Evolutionary conservation across 345 rosid genomes (phyloP), one percentile per base, ranked within the genome.

Genomic region (Hibiscus mutabilis): DNA sequence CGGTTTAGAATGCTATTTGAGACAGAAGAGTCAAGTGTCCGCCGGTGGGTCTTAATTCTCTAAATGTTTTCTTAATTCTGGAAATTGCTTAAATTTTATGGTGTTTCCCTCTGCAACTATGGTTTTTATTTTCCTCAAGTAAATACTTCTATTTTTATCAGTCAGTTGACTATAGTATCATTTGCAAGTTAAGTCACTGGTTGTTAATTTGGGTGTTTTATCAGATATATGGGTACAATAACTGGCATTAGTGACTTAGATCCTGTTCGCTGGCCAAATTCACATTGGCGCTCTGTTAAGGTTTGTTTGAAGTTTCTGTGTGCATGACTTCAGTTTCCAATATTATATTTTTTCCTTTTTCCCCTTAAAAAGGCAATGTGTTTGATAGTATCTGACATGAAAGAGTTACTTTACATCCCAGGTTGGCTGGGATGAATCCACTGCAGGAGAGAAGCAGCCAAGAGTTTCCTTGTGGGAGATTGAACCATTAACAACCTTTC

Each of bases 341-440:
- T 40, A 21, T 6, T 19, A 22, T 46, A 9, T 53, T n/a, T 52
- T 6, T 0, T 37, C 37, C 6, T 69, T 56, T 15, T 21, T 19
- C 24, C 51, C 16, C 15, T 22, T 21, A 24, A 56, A 25, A 5
- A 35, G 31, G 6, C 19, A 57, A 25, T 7, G 29, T 22, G 22
- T 55, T 55, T 2, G 4, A 35, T 14, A 6, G 35, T 10, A 7
- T 14, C 64, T 70, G 33, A 57, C 60, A 0, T 22, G 55, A 57
- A 21, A 10, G 52, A n/a, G 3, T 57, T 40, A 40, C 51, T 16
- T 7, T 12, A 14, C 7, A 14, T 33, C 85, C 78, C 80, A 94
- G 98, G 99, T 95, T 72, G 99, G 99, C 24, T 95, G 99, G 99
- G 99, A 95, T 72, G 99, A 95, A 72, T 95, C 97, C 47, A 90